Base-by-base conservation (phyloP, 2,329 filamentous ascomycete species). In the Colletotrichum orchidophilum region DNA sequence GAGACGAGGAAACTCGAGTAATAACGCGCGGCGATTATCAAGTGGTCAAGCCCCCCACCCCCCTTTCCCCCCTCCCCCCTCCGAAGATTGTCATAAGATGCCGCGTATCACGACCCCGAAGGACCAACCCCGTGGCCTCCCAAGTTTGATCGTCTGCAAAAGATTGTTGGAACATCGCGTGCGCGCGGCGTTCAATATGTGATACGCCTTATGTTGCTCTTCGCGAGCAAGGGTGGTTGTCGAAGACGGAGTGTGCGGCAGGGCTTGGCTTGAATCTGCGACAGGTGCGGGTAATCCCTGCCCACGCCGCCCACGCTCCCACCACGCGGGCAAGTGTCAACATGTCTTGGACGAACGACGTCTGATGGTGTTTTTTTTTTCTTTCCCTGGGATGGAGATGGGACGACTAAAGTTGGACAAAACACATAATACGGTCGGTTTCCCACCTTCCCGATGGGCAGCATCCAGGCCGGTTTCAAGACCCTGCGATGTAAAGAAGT, bases 141-240 rank as follows among this genome's bases (percentile, higher is more conserved):
- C 42, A 24, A 29, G 66, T 59, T 70, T 60, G 54, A 60, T 59
- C 66, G 54, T 24, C 62, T 15, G 66, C 39, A 59, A 33, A 66
- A 70, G 62, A 54, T 54, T 54, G 66, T 66, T 24, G 15, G 18
- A 29, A 52, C 46, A 35, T 29, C 26, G 35, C 63, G 35, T 54
- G 27, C 57, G 46, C 53, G 39, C 39, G 39, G 39, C 39, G 53
- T 6, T 58, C 9, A 46, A 55, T 55, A 55, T 66, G 27, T 66
- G 66, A 66, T 33, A 60, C 54, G 12, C 39, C 31, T 35, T 66
- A 66, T 39, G 12, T n/a, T 21, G 26, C 6, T 24, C 9, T 27
- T 46, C 39, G 42, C 39, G 39, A 33, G n/a, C 58, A 61, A 33
- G 42, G 42, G 58, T 60, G 39, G 39, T 50, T 8, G 27, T 21